These are phyloP conservation scores for Lactuca sativa DNA, from an alignment of 129 eudicot species.

Conservation along the genomic window DNA sequence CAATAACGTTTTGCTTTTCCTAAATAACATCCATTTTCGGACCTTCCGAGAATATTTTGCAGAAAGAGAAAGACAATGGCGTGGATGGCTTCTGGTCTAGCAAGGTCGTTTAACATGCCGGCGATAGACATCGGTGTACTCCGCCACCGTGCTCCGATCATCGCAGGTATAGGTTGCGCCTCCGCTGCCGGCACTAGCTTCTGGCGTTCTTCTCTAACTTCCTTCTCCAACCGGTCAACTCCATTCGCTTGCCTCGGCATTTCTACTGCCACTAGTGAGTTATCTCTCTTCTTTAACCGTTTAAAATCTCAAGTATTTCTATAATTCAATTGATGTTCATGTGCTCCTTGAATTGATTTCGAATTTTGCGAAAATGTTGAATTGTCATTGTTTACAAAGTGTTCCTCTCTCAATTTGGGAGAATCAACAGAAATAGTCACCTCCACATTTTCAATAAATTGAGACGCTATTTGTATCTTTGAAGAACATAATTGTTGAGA, in stretches of 20 bases:
- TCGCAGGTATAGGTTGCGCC: slow-evolving; percentile 59
- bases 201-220: slow-evolving; percentile 42
- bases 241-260: slow-evolving; percentile 67
- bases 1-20: neutral
- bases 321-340: neutral
- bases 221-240: slow-evolving; percentile 30
- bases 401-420: slow-evolving; percentile 9
- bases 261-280: slow-evolving; percentile 54
- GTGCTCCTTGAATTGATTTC: neutral
- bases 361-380: neutral
- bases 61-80: slow-evolving; percentile 39
- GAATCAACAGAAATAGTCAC: neutral
- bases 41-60: neutral
- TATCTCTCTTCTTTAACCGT: neutral
- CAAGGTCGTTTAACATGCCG: slow-evolving; percentile 56
- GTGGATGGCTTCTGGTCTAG: slow-evolving; percentile 51
- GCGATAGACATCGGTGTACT: slow-evolving; percentile 44
- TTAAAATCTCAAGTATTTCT: neutral
- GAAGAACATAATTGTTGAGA: neutral
- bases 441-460: neutral
- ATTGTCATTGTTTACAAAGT: neutral
- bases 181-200: slow-evolving; percentile 49
- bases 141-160: slow-evolving; percentile 50
- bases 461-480: neutral
- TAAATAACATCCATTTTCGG: neutral